A percentile compares a stretch with the other conserved stretches of the same genome.
Conservation (phyloP, 2,329 filamentous ascomycete genomes). For the Phaeosphaeriaceae sp. region DNA sequence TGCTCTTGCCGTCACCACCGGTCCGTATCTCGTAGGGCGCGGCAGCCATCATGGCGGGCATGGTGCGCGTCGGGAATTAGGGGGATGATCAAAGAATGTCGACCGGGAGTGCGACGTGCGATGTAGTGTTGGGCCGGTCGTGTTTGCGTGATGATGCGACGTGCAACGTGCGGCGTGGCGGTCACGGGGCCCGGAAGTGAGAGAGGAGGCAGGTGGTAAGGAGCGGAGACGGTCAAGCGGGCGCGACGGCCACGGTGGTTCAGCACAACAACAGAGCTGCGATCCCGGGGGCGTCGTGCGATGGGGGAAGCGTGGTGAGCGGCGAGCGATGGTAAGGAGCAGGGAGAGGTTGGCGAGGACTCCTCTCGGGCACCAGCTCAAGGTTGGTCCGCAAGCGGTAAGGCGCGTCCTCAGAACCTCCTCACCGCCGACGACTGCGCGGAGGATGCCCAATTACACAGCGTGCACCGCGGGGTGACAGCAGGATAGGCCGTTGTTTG, state of each 20-base stretch:
- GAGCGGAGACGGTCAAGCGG: slow-evolving; percentile 43
- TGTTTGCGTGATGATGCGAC: slow-evolving; percentile 39
- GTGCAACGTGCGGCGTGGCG: slow-evolving; percentile 33
- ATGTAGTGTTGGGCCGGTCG: slow-evolving; percentile 19
- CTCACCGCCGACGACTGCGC: slow-evolving; percentile 3
- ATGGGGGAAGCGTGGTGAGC: slow-evolving; percentile 31
- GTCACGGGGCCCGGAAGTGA: slow-evolving; percentile 12
- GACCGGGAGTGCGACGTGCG: slow-evolving; percentile 31
- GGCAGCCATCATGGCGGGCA: slow-evolving; percentile 60
- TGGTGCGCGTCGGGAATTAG: slow-evolving; percentile 23
- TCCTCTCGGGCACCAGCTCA: background rate
- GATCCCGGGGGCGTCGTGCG: slow-evolving; percentile 28
- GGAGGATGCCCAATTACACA: slow-evolving; percentile 1
- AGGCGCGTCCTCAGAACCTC: background rate
- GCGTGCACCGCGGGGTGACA: background rate
- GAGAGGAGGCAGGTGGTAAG: slow-evolving; percentile 38
- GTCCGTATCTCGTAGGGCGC: slow-evolving; percentile 70
- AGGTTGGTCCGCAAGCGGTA: background rate
- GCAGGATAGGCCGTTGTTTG: slow-evolving; percentile 1
- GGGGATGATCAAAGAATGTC: slow-evolving; percentile 20
- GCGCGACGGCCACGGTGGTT: slow-evolving; percentile 32
- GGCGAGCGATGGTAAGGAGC: slow-evolving; percentile 11
- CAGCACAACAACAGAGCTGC: slow-evolving; percentile 32
- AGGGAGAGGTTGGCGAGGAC: slow-evolving; percentile 7
- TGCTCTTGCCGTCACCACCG: slow-evolving; percentile 76